Base-by-base conservation (phyloP, 352 stramenopile species). In the Pythium dissotocum region DNA sequence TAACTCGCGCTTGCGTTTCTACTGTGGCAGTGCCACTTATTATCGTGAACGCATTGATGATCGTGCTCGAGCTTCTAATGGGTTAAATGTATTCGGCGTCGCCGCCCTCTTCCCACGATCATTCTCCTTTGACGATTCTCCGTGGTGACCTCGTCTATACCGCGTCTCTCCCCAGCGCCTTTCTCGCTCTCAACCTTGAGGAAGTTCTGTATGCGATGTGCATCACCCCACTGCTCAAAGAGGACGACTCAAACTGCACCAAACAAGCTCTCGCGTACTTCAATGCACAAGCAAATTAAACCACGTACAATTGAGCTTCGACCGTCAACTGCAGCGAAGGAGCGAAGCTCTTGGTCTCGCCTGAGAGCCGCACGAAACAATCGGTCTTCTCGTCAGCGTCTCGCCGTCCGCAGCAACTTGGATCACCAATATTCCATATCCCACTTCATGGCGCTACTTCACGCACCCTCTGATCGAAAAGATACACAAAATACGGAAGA, bases 11-110 rank as follows among this genome's bases (percentile, higher is more conserved):
- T 14, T 58, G 9, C n/a, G 6, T 40, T 24, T 24, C 10, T 2
- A 48, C 21, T 28, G 18, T 32, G 16, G 46, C 4, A 95, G 87
- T 94, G 62, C 87, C 87, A 21, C 76, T 95, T 40, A 93, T 95
- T 74, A 76, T 89, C 30, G 82, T 94, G 57, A 95, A 95, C 58
- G 77, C 73, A 35, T 51, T 93, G 8, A 92, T 93, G 82, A 94
- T 95, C 61, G 42, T 95, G 32, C 61, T 95, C 28, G 85, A 95
- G 75, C 68, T 92, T 1, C 52, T 94, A 53, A 89, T 94, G 72
- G 87, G 87, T 9, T 95, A 71, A 62, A 35, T 35, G 16, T 14
- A 48, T 26, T 32, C n/a, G 16, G 42, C 42, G 13, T 13, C 42
- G 3, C 6, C 42, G 14, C 4, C 21, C 46, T 2, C 36, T 44